These are phyloP conservation scores for Mallotus nudiflorus DNA, from an alignment of 345 rosid genomes.

Conservation along the genomic window DNA sequence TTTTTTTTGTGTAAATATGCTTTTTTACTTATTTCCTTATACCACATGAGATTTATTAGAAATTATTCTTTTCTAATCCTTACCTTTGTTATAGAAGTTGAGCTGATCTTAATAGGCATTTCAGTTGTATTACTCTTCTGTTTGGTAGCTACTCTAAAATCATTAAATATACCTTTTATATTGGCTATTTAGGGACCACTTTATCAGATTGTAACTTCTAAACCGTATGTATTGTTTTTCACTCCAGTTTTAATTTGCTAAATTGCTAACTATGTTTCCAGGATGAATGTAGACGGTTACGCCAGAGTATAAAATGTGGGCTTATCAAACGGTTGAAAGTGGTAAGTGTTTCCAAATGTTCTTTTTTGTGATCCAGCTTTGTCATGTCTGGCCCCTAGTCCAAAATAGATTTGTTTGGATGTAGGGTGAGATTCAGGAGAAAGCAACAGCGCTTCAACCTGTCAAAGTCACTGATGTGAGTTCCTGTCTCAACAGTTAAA, in stretches of 20 bases:
- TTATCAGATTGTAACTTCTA: too few relatives aligned
- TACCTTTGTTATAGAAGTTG: too few relatives aligned
- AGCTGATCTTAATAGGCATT: not conserved
- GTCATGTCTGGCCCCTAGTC: slow-evolving; percentile 3
- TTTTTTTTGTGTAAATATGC: too few relatives aligned
- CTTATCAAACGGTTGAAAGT: slow-evolving; percentile 82
- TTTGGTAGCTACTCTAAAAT: not conserved
- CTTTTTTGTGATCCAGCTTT: not conserved
- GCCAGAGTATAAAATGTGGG: slow-evolving; percentile 98
- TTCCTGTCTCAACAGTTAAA: not conserved
- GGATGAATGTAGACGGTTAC: slow-evolving; percentile 99
- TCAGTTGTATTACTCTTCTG: not conserved
- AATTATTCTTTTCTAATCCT: too few relatives aligned
- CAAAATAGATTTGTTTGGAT: slow-evolving; percentile 19
- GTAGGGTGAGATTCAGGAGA: slow-evolving; percentile 94
- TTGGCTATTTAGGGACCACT: too few relatives aligned
- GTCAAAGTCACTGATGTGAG: slow-evolving; percentile 96
- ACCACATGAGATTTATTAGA: too few relatives aligned
- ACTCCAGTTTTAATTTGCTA: not conserved
- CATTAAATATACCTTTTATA: not conserved
- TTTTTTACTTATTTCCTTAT: too few relatives aligned
- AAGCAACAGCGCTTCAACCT: slow-evolving; percentile 82
- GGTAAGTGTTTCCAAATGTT: slow-evolving; percentile 45
- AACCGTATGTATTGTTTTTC: too few relatives aligned
- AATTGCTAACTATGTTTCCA: slow-evolving; percentile 31